Evolutionary conservation across 2,329 filamentous ascomycete genomes (phyloP).

Genomic region (Mariannaea elegans): DNA sequence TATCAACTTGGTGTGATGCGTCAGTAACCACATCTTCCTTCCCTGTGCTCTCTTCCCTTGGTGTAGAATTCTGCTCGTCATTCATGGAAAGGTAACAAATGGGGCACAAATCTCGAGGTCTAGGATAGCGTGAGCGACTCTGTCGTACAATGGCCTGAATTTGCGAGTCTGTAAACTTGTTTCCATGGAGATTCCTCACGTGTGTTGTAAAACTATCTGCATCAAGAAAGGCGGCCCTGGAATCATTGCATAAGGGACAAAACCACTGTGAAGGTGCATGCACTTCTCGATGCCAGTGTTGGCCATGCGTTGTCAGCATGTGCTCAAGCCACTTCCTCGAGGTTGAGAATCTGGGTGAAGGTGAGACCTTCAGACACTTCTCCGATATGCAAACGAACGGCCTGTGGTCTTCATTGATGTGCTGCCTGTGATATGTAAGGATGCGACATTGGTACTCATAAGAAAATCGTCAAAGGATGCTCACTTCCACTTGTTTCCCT

Average conservation of each 20-base stretch:
- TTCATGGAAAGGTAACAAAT: background rate
- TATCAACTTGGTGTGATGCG: too few relatives aligned
- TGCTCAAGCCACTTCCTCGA: slow-evolving; percentile 16
- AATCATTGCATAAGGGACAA: slow-evolving; percentile 17
- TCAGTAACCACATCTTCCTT: too few relatives aligned
- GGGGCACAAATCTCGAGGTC: background rate
- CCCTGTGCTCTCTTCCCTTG: too few relatives aligned
- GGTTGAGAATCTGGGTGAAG: slow-evolving; percentile 6
- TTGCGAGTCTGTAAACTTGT: background rate
- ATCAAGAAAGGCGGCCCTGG: background rate
- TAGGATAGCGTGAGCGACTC: background rate
- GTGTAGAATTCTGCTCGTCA: too few relatives aligned
- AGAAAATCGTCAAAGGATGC: background rate
- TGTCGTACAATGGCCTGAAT: background rate
- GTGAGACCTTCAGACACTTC: slow-evolving; percentile 10
- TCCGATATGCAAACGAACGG: slow-evolving; percentile 17
- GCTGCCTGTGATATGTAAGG: background rate
- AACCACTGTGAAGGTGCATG: slow-evolving; percentile 14
- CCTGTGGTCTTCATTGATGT: slow-evolving; percentile 4
- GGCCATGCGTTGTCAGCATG: slow-evolving; percentile 16
- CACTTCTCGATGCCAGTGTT: slow-evolving; percentile 17
- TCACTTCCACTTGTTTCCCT: background rate
- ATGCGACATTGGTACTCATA: too few relatives aligned
- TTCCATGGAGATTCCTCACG: background rate
- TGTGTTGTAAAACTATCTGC: background rate